These are phyloP conservation scores for Thielaviopsis cerberus DNA, from an alignment of 2,329 filamentous ascomycete genomes.

Conservation along the genomic window DNA sequence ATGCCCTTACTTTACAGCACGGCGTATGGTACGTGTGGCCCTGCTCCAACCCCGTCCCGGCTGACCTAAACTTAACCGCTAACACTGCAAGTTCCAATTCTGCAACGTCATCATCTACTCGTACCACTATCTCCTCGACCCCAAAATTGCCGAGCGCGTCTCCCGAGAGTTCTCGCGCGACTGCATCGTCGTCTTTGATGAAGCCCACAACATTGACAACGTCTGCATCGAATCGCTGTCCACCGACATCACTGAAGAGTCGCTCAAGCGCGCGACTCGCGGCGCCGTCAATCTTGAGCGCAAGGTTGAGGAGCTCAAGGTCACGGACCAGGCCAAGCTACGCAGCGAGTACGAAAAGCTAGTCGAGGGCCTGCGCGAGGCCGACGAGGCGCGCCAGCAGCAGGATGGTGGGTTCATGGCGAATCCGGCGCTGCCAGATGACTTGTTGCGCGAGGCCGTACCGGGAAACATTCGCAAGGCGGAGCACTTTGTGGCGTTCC, in stretches of 20 bases:
- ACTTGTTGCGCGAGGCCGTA: slow-evolving; percentile 84
- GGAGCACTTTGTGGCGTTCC: slow-evolving; percentile 85
- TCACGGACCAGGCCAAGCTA: slow-evolving; percentile 83
- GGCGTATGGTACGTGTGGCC: slow-evolving; percentile 59
- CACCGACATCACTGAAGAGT: slow-evolving; percentile 92
- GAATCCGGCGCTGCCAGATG: slow-evolving; percentile 83
- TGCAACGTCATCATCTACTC: slow-evolving; percentile 99
- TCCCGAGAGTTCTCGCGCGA: slow-evolving; percentile 94
- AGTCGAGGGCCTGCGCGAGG: slow-evolving; percentile 74
- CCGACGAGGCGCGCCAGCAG: slow-evolving; percentile 77
- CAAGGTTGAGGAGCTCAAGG: slow-evolving; percentile 85
- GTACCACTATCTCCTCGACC: slow-evolving; percentile 92
- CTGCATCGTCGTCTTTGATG: slow-evolving; percentile 95
- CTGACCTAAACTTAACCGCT: slow-evolving; percentile 1
- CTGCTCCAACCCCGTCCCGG: slow-evolving; percentile 5
- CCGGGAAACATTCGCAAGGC: slow-evolving; percentile 91
- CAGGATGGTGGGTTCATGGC: slow-evolving; percentile 86
- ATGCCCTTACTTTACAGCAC: slow-evolving; percentile 89
- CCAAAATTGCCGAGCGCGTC: slow-evolving; percentile 90
- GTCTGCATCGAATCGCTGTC: slow-evolving; percentile 96
- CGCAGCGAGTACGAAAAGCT: slow-evolving; percentile 92
- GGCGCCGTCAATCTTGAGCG: slow-evolving; percentile 81
- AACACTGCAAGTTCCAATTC: slow-evolving; percentile 59
- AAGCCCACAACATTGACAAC: slow-evolving; percentile 98
- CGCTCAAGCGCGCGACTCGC: slow-evolving; percentile 70